These are phyloP conservation scores for Aspergillus sp. DNA, from an alignment of 2,329 filamentous ascomycete species.

Conservation along the genomic window DNA sequence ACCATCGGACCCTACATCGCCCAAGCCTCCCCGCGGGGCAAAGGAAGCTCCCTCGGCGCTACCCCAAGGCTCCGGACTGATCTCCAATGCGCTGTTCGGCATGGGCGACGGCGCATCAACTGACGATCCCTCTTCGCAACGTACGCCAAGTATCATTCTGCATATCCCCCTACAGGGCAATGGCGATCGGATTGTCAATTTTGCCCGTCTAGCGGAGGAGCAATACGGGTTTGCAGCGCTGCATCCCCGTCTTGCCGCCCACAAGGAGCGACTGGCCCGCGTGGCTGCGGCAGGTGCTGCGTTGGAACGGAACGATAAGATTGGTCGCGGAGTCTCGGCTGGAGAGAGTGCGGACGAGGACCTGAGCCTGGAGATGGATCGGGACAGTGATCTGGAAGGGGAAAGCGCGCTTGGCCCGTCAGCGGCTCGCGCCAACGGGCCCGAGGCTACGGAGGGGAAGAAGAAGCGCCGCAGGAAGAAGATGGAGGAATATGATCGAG, in stretches of 20 bases:
- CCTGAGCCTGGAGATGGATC: conserved; percentile 87
- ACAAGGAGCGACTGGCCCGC: conserved; percentile 80
- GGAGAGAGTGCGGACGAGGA: conserved; percentile 78
- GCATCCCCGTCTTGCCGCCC: conserved; percentile 85
- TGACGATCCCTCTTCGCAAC: conserved; percentile 39
- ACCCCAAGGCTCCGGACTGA: conserved; percentile 62
- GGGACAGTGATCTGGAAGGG: conserved; percentile 56
- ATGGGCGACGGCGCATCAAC: conserved; percentile 44
- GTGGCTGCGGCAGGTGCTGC: conserved; percentile 87
- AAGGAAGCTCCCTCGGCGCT: conserved; percentile 57
- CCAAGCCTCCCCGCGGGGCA: conserved; percentile 53
- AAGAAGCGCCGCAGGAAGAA: conserved; percentile 74
- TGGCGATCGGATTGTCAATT: conserved; percentile 90
- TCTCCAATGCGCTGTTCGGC: conserved; percentile 62
- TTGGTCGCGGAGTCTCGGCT: conserved; percentile 61
- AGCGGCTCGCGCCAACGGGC: conserved; percentile 52
- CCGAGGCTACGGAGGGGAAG: conserved; percentile 60
- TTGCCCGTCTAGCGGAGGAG: conserved; percentile 88
- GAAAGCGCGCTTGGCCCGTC: conserved; percentile 43
- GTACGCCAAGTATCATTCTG: conserved; percentile 76
- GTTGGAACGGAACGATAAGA: conserved; percentile 71
- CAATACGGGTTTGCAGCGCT: conserved; percentile 93
- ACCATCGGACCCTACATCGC: conserved; percentile 53
- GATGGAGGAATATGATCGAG: conserved; percentile 65
- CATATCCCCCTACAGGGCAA: conserved; percentile 78